Percentiles rank a stretch among this genome's conserved stretches.
Evolutionary conservation across 2,329 filamentous ascomycete species (phyloP).

Genomic region (Fusarium metavorans): DNA sequence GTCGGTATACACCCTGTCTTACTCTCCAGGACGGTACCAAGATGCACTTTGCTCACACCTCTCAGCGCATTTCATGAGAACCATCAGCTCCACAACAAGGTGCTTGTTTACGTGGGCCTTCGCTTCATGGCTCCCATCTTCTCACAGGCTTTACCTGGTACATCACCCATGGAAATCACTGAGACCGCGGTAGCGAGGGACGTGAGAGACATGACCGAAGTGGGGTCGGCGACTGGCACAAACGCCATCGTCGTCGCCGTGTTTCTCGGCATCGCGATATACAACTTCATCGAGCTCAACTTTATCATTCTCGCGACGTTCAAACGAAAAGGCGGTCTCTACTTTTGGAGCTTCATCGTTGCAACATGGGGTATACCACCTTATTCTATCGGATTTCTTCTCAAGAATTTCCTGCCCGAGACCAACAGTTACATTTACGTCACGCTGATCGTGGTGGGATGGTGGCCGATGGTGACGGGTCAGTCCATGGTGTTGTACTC

Average conservation of each 20-base stretch:
- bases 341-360: conserved; percentile 53
- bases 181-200: background rate
- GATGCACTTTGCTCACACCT: background rate
- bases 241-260: conserved; percentile 36
- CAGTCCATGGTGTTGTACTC: conserved; percentile 73
- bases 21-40: background rate
- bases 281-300: conserved; percentile 51
- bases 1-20: background rate
- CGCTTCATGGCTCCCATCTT: background rate
- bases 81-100: background rate
- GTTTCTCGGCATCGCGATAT: conserved; percentile 44
- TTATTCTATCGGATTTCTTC: conserved; percentile 58
- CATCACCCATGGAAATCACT: background rate
- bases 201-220: background rate
- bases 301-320: conserved; percentile 49
- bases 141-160: background rate
- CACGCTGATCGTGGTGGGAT: conserved; percentile 47
- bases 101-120: background rate
- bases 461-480: conserved; percentile 68
- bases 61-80: background rate
- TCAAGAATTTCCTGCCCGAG: conserved; percentile 50
- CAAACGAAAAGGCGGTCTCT: conserved; percentile 48
- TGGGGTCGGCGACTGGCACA: conserved; percentile 6
- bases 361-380: conserved; percentile 48
- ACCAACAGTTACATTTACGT: conserved; percentile 30